Percentiles rank a stretch among this genome's conserved stretches.
Conservation (phyloP, 2,329 filamentous ascomycete genomes). For the Fusarium metavorans region DNA sequence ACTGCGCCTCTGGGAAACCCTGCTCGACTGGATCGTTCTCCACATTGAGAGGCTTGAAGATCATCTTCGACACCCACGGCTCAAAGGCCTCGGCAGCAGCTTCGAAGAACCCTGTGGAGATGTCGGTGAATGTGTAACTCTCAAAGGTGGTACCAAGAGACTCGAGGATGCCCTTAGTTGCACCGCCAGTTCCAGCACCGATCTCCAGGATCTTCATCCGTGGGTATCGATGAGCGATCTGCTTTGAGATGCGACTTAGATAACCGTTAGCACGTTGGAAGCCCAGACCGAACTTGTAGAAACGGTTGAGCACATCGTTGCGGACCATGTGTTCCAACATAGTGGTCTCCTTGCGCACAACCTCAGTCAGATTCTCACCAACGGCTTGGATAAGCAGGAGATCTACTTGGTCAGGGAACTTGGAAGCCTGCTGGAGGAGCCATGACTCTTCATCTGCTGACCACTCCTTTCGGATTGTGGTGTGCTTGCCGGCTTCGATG, state of each 20-base stretch:
- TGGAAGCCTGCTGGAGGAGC: background rate
- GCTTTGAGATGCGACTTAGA: background rate
- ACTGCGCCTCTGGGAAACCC: conserved; percentile 45
- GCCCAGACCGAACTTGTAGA: background rate
- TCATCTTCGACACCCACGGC: background rate
- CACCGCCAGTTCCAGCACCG: background rate
- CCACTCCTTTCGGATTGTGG: background rate
- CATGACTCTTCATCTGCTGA: background rate
- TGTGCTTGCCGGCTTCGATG: background rate
- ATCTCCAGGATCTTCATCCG: background rate
- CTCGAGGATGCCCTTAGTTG: conserved; percentile 6
- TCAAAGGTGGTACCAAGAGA: background rate
- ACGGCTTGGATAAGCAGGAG: background rate
- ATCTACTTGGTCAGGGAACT: background rate
- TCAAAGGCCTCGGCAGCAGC: background rate
- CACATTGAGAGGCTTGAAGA: conserved; percentile 32
- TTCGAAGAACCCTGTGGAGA: conserved; percentile 19
- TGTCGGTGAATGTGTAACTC: conserved; percentile 25
- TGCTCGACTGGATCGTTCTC: conserved; percentile 41
- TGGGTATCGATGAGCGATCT: background rate
- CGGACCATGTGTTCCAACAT: background rate
- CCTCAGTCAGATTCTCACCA: background rate
- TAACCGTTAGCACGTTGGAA: background rate
- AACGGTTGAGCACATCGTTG: background rate
- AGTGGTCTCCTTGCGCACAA: background rate